Evolutionary conservation across 108 stramenopile species (phyloP), one percentile per base, ranked within the genome.

Genomic region (Stephanodiscus triporus): DNA sequence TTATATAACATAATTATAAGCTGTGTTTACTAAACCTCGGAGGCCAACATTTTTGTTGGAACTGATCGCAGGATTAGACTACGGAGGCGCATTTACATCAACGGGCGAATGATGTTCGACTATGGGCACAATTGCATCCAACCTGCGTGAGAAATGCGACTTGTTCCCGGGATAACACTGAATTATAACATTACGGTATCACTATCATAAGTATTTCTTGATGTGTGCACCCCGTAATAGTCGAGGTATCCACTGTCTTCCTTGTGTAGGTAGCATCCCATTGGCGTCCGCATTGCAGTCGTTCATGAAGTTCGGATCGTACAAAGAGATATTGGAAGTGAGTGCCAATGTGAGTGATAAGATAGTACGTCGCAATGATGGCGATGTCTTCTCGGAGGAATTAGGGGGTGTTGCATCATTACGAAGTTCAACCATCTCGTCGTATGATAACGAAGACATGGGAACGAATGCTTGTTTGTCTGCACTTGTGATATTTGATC

Each of bases 291-390:
- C 68, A 14, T 57, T 9, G 38, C 34, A 17, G 40, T 70, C 56
- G 8, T 42, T 57, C 69, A 59, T 4, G 13, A 58, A 40, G 40
- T 70, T 47, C 26, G 69, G 43, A 54, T 59, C 30, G 20, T 59
- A 70, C 20, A 9, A 19, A 19, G 69, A 70, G 13, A 24, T 57
- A 70, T 70, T 70, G 23, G 69, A 70, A 40, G 51, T 59, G 26
- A 59, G 69, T 29, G 56, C 57, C 55, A 70, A 58, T 59, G 55
- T 56, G 17, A 70, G 69, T 43, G 69, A 70, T 29, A 59, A 58
- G 6, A 70, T 50, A 19, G 42, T 61, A 27, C 60, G 47, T 19
- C 70, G 58, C 34, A 71, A 60, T 59, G 59, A 61, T 51, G 65
- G 42, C 16, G 59, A 71, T 51, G 65, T 19, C 38, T 61, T 2